phyloP scores from a whole-genome alignment of 352 stramenopile genomes.

The Peronospora tabacina region DNA sequence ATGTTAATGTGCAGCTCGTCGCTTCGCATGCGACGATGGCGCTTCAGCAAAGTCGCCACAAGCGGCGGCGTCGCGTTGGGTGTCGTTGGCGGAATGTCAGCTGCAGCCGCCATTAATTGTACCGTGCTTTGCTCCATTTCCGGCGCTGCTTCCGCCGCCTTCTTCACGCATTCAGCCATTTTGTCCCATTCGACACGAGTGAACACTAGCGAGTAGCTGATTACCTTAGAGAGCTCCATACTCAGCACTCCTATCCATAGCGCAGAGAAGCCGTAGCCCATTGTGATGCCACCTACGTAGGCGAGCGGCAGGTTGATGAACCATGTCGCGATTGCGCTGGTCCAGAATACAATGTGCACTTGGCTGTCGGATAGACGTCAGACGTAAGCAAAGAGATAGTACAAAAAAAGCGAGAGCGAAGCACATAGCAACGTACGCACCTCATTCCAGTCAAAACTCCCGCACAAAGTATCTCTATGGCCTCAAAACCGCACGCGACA shows the following conservation, averaged over 20 bases:
- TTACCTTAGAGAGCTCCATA: constrained; percentile 64
- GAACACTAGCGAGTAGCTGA: constrained; percentile 39
- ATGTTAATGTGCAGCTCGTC: constrained; percentile 16
- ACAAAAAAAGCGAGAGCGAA: background rate
- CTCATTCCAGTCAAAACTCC: constrained; percentile 65
- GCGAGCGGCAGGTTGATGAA: constrained; percentile 55
- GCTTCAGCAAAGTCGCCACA: constrained; percentile 28
- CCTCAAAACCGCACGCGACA: constrained; percentile 49
- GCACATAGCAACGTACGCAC: constrained; percentile 13
- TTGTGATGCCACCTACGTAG: constrained; percentile 37
- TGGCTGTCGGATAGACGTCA: constrained; percentile 22
- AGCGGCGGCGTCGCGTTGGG: constrained; percentile 38
- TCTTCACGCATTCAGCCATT: constrained; percentile 39
- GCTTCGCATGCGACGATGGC: constrained; percentile 19
- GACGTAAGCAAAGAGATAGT: background rate
- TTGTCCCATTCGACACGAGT: constrained; percentile 39
- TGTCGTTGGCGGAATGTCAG: constrained; percentile 48
- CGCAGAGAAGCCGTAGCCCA: constrained; percentile 50
- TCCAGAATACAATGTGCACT: constrained; percentile 55
- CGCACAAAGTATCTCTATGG: constrained; percentile 50
- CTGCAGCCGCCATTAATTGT: constrained; percentile 55
- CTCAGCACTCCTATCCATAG: constrained; percentile 55
- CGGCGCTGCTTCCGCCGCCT: constrained; percentile 35
- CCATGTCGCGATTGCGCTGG: constrained; percentile 58
- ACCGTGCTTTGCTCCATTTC: constrained; percentile 45